Evolutionary conservation across 1,284 basidiomycete genomes (phyloP).

Genomic region (Moesziomyces sp.): DNA sequence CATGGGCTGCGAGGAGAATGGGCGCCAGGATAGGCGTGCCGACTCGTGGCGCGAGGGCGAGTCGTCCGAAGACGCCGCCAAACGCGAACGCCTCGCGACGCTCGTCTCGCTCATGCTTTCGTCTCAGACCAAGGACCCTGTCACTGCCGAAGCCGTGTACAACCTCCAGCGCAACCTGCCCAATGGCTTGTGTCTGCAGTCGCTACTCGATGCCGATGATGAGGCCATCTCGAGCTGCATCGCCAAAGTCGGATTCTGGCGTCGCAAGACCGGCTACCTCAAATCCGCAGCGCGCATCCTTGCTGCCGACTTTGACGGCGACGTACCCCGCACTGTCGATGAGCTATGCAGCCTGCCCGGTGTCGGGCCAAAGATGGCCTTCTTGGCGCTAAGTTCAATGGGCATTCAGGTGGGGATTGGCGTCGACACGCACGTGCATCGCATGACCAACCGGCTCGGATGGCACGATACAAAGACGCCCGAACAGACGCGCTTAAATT

Average conservation of each 20-base stretch:
- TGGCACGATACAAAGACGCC: slow-evolving; percentile 92
- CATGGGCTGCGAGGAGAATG: slow-evolving; percentile 67
- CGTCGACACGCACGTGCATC: slow-evolving; percentile 94
- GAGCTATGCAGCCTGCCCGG: slow-evolving; percentile 61
- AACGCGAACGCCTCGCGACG: slow-evolving; percentile 84
- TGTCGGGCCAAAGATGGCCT: slow-evolving; percentile 68
- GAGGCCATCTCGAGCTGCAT: slow-evolving; percentile 78
- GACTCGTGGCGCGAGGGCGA: slow-evolving; percentile 45
- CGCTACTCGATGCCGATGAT: slow-evolving; percentile 76
- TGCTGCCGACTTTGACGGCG: slow-evolving; percentile 44
- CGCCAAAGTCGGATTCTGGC: slow-evolving; percentile 91
- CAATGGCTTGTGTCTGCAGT: slow-evolving; percentile 80
- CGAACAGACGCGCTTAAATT: slow-evolving; percentile 76
- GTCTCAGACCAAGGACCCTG: slow-evolving; percentile 79
- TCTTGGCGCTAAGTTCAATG: slow-evolving; percentile 80
- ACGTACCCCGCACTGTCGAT: slow-evolving; percentile 59
- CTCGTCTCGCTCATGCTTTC: slow-evolving; percentile 94
- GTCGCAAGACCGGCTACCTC: slow-evolving; percentile 77
- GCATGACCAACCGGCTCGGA: slow-evolving; percentile 89
- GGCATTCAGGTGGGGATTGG: slow-evolving; percentile 92
- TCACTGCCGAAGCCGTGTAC: slow-evolving; percentile 81
- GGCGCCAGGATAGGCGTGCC: slow-evolving; percentile 46
- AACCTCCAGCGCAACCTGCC: slow-evolving; percentile 80
- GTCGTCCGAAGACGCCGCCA: slow-evolving; percentile 32
- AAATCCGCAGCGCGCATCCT: slow-evolving; percentile 51